phyloP scores from a whole-genome alignment of 495 filamentous ascomycete species.

The Pyrenula aspistea region DNA sequence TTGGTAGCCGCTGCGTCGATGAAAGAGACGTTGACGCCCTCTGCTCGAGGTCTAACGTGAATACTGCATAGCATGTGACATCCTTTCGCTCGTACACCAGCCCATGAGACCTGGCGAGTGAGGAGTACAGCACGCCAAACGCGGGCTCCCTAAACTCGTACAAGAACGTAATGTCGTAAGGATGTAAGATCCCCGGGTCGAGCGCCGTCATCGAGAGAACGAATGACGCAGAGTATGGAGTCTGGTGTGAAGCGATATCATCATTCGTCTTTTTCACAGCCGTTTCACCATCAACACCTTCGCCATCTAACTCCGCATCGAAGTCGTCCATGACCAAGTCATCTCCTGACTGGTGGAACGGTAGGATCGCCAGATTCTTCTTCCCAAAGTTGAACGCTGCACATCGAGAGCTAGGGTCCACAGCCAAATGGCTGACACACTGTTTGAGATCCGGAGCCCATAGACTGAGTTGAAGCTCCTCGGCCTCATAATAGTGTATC shows the following conservation, averaged over 20 bases:
- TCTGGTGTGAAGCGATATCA: slow-evolving; percentile 44
- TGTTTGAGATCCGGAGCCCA: slow-evolving; percentile 60
- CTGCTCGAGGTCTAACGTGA: slow-evolving; percentile 89
- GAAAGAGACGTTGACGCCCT: slow-evolving; percentile 86
- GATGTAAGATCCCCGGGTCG: slow-evolving; percentile 75
- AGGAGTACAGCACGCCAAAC: slow-evolving; percentile 83
- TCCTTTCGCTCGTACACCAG: slow-evolving; percentile 71
- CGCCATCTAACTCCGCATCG: slow-evolving; percentile 64
- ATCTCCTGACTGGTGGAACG: slow-evolving; percentile 74
- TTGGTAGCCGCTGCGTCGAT: slow-evolving; percentile 72
- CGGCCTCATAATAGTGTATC: slow-evolving; percentile 95
- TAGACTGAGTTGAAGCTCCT: slow-evolving; percentile 64
- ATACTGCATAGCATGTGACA: slow-evolving; percentile 77
- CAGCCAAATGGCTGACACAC: slow-evolving; percentile 66
- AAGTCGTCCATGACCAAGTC: slow-evolving; percentile 87
- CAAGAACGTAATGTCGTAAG: slow-evolving; percentile 84
- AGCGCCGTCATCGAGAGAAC: slow-evolving; percentile 75
- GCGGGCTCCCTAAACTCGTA: slow-evolving; percentile 96
- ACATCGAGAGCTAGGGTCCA: slow-evolving; percentile 85
- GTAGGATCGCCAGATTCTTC: slow-evolving; percentile 82
- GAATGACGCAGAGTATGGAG: slow-evolving; percentile 83
- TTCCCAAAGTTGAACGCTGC: slow-evolving; percentile 84
- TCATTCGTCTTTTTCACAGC: slow-evolving; percentile 32
- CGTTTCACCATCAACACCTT: slow-evolving; percentile 13
- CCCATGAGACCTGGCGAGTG: slow-evolving; percentile 54